Evolutionary conservation across 1,284 basidiomycete genomes (phyloP).

Genomic region (Ceratobasidium sp.): DNA sequence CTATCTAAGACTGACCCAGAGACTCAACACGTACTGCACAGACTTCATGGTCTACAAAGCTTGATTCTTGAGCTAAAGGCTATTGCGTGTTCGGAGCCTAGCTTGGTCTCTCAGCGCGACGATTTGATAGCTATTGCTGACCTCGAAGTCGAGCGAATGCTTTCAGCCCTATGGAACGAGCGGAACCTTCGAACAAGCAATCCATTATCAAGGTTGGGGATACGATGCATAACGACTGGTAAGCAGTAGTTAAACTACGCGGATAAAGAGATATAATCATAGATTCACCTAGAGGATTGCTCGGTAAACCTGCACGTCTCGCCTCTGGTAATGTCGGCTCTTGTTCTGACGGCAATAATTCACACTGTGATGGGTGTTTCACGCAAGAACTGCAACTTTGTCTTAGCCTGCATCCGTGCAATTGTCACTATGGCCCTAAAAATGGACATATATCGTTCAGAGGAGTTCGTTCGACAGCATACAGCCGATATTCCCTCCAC

Average conservation of each 20-base stretch:
- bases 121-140: background rate
- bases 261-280: background rate
- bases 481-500: background rate
- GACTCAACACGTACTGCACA: background rate
- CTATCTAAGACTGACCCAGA: background rate
- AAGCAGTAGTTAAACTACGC: no score
- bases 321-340: background rate
- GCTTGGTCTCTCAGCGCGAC: background rate
- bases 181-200: background rate
- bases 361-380: conserved; percentile 3
- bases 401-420: background rate
- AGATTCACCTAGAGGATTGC: background rate
- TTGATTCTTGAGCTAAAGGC: background rate
- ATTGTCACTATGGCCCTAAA: background rate
- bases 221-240: no score
- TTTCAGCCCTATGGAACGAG: background rate
- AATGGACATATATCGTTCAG: background rate
- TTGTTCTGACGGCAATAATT: background rate
- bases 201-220: no score
- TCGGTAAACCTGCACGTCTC: background rate
- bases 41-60: background rate
- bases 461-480: background rate
- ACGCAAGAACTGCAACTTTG: background rate
- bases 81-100: background rate
- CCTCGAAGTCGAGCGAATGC: background rate